A percentile compares a stretch with the other conserved stretches of the same genome.
phyloP scores from a whole-genome alignment of 2,329 filamentous ascomycete genomes.

The Phialocephala sp. region DNA sequence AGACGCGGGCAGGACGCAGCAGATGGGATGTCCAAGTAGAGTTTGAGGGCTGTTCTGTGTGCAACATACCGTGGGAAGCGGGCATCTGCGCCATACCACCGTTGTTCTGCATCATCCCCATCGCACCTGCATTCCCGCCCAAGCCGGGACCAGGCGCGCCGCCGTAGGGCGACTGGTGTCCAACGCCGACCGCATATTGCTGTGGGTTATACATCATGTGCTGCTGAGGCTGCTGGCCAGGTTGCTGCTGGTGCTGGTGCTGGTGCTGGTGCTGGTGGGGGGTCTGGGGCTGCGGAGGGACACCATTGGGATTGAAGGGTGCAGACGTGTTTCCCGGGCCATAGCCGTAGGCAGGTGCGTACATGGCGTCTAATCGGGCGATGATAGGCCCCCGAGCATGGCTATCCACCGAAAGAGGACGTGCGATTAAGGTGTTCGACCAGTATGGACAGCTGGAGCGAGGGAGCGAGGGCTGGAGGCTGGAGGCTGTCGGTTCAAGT shows the following conservation, averaged over 20 bases:
- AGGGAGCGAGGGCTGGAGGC: background rate
- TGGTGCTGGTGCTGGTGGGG: constrained; percentile 49
- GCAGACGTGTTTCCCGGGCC: constrained; percentile 29
- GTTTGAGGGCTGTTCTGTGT: constrained; percentile 24
- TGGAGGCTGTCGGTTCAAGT: background rate
- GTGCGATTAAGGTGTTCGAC: constrained; percentile 17
- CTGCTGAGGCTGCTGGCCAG: constrained; percentile 45
- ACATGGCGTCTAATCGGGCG: constrained; percentile 30
- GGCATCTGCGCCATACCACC: constrained; percentile 44
- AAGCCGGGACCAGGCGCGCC: constrained; percentile 35
- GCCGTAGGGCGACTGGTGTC: constrained; percentile 39
- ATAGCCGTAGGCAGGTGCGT: constrained; percentile 37
- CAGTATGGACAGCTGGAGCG: constrained; percentile 9
- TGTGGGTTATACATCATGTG: constrained; percentile 61
- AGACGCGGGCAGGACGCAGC: constrained; percentile 19
- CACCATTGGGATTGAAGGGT: constrained; percentile 33
- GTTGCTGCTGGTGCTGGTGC: constrained; percentile 34
- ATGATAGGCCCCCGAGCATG: constrained; percentile 19
- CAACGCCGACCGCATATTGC: constrained; percentile 34
- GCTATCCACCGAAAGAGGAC: constrained; percentile 13
- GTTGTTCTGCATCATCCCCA: constrained; percentile 63
- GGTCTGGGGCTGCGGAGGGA: constrained; percentile 28
- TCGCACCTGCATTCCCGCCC: constrained; percentile 39
- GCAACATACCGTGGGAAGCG: constrained; percentile 42
- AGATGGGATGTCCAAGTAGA: constrained; percentile 20